These are phyloP conservation scores for Rhizomucor miehei DNA, from an alignment of 371 early-diverging fungal species.

Conservation along the genomic window DNA sequence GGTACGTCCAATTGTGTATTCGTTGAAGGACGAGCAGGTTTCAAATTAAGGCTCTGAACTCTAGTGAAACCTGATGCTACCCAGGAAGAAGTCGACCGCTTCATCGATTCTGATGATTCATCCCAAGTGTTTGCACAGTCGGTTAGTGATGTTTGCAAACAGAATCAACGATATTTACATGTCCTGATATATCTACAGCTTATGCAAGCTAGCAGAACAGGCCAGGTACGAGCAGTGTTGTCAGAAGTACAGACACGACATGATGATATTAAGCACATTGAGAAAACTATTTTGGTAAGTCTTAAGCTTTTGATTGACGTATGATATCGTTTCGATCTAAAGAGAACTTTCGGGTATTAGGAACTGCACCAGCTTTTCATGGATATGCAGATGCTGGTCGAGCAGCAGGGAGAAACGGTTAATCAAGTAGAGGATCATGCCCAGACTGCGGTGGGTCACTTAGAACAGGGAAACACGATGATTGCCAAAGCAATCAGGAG, in stretches of 20 bases:
- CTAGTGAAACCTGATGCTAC: slow-evolving; percentile 78
- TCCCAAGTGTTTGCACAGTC: slow-evolving; percentile 77
- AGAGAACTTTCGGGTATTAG: neutral
- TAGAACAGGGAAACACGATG: slow-evolving; percentile 63
- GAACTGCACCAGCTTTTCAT: slow-evolving; percentile 25
- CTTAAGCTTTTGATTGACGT: neutral
- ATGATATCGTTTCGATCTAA: neutral
- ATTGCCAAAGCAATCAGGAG: slow-evolving; percentile 62
- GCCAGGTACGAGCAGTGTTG: slow-evolving; percentile 69
- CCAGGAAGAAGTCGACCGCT: slow-evolving; percentile 69
- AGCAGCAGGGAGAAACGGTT: slow-evolving; percentile 70
- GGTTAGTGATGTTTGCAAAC: slow-evolving; percentile 25
- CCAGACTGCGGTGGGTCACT: slow-evolving; percentile 53
- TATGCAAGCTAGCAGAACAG: slow-evolving; percentile 63
- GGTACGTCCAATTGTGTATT: slow-evolving; percentile 39
- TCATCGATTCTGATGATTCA: slow-evolving; percentile 66
- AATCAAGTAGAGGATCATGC: slow-evolving; percentile 67
- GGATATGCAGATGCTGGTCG: slow-evolving; percentile 80
- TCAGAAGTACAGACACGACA: slow-evolving; percentile 75
- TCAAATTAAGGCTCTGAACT: neutral
- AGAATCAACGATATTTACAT: neutral
- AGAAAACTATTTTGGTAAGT: slow-evolving; percentile 65
- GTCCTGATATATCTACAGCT: slow-evolving; percentile 33
- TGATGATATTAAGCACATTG: slow-evolving; percentile 76
- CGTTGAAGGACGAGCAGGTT: neutral